Evolutionary conservation across 2,329 filamentous ascomycete genomes (phyloP).

Genomic region (Pestalotiopsis sp.): DNA sequence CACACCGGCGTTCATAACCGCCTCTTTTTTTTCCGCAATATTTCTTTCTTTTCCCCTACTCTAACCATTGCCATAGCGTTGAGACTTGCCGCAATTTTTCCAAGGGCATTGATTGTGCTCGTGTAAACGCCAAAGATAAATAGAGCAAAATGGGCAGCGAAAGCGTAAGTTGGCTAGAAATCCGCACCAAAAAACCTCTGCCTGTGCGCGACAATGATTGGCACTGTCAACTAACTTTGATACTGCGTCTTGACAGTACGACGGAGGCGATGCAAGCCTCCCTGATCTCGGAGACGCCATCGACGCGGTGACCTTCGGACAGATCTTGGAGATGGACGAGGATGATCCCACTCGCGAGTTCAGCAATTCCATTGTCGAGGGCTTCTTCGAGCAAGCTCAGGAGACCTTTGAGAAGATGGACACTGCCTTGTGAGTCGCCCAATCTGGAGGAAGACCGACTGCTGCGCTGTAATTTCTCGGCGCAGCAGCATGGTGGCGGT

Average conservation of each 20-base stretch:
- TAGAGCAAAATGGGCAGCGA: constrained; percentile 9
- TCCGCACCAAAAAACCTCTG: neutral
- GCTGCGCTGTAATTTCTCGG: neutral
- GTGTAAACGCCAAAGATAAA: neutral
- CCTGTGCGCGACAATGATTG: neutral
- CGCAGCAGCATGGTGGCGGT: neutral
- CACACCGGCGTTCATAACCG: constrained; percentile 2
- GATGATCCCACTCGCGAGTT: constrained; percentile 84
- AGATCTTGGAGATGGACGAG: constrained; percentile 99
- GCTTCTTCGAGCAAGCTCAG: constrained; percentile 91
- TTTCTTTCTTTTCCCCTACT: neutral
- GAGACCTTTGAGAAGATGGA: constrained; percentile 88
- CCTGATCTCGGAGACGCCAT: constrained; percentile 75
- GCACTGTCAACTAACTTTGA: neutral
- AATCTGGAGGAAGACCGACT: neutral
- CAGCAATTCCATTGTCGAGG: constrained; percentile 83
- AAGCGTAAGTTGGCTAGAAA: constrained; percentile 8
- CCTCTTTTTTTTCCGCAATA: neutral
- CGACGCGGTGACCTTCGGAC: constrained; percentile 81
- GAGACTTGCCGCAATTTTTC: neutral
- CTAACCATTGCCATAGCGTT: constrained; percentile 1
- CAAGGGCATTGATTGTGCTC: neutral
- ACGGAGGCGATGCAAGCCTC: constrained; percentile 52
- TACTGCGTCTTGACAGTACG: constrained; percentile 38
- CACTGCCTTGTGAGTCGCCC: constrained; percentile 69